Base-by-base conservation (phyloP, 805 yeast genomes). In the Isabelozyma heimii region DNA sequence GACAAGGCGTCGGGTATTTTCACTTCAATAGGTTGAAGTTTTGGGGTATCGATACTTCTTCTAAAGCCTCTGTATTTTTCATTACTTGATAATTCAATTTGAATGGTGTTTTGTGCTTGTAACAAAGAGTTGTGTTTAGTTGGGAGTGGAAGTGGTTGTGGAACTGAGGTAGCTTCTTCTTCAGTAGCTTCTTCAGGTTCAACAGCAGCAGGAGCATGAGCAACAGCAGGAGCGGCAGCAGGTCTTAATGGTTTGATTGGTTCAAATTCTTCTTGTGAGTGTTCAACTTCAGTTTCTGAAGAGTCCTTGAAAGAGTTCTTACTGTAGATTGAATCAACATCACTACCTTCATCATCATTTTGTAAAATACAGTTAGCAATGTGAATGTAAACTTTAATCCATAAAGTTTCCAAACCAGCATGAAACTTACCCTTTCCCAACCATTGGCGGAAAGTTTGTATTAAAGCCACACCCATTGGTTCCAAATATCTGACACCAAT, bases 21-120 rank as follows among this genome's bases (percentile, higher is more conserved):
- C 39, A 65, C 56, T 12, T 61, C 52, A 41, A 64, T 56, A 26
- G 67, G 67, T 30, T 56, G 61, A 41, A 48, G 27, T 13, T 49
- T 40, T 6, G 63, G 55, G 27, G 53, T 49, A 28, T 57, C 52
- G 13, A 55, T 59, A 50, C 65, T 67, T 60, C 77, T 64, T 63
- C 77, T 71, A 57, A 73, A 73, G 1, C 77, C 77, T 49, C 56
- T 66, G 56, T 73, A 73, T 48, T 69, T 72, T 41, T 63, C 70
- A 50, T 70, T 70, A 10, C 58, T 57, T 26, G 56, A 49, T 24
- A 69, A 61, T 17, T 64, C 58, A 45, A 70, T 56, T 40, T 58
- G 58, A 52, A 67, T 60, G 13, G 59, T 52, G 16, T 47, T 50
- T 24, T 41, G 42, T 16, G 37, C 35, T 49, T 37, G 39, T 41